Conservation (phyloP, 345 rosid species). For the Corymbia maculata region DNA sequence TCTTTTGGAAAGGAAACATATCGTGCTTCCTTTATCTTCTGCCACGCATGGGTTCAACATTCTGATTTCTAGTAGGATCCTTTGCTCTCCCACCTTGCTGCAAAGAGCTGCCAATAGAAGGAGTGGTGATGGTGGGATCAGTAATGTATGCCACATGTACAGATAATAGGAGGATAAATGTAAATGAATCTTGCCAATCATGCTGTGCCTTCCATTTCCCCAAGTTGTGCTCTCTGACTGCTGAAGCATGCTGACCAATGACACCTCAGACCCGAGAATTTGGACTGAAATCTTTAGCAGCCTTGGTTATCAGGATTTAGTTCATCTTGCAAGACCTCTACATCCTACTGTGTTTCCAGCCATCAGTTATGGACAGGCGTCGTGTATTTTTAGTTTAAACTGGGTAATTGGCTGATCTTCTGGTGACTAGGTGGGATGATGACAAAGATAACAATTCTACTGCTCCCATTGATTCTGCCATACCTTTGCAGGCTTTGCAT, state of each 20-base stretch:
- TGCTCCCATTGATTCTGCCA: background rate
- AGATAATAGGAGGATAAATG: constrained; percentile 28
- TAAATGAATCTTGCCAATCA: background rate
- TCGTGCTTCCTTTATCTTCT: constrained; percentile 54
- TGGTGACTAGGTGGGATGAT: background rate
- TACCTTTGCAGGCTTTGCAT: constrained; percentile 67
- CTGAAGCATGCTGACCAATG: constrained; percentile 53
- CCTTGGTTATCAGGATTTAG: constrained; percentile 48
- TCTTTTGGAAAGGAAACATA: constrained; percentile 38
- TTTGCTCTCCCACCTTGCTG: constrained; percentile 44
- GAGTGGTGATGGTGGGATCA: constrained; percentile 43
- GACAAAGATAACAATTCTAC: background rate
- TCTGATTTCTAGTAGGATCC: constrained; percentile 40
- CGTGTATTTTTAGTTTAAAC: constrained; percentile 26
- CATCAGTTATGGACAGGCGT: constrained; percentile 61
- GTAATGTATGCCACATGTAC: constrained; percentile 9
- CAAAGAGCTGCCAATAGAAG: constrained; percentile 26
- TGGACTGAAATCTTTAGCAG: constrained; percentile 38
- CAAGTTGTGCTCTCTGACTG: constrained; percentile 64
- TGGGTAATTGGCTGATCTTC: constrained; percentile 18
- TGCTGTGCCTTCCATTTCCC: constrained; percentile 47
- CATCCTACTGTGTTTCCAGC: constrained; percentile 61
- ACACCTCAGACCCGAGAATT: constrained; percentile 51
- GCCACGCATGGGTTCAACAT: constrained; percentile 48
- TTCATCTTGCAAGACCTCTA: constrained; percentile 67